Conservation (phyloP, 345 rosid species). For the Pistacia integerrima region DNA sequence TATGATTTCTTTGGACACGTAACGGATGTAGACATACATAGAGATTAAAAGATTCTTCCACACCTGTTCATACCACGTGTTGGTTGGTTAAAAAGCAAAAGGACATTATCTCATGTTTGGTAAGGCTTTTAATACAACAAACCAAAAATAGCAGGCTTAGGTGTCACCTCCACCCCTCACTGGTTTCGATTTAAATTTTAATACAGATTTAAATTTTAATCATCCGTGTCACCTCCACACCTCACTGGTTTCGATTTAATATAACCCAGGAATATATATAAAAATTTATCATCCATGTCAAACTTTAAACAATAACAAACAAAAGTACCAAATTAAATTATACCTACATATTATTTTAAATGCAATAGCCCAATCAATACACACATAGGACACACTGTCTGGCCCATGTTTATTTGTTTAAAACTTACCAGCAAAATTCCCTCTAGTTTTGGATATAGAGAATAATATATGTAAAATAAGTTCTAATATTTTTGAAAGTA, state of each 20-base stretch:
- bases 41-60: neutral
- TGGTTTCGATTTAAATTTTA: too few species aligned
- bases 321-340: too few species aligned
- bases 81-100: constrained; percentile 1
- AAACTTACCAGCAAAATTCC: neutral
- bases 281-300: too few species aligned
- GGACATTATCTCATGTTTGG: neutral
- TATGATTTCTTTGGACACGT: constrained; percentile 3
- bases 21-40: neutral
- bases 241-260: too few species aligned
- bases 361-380: too few species aligned
- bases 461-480: too few species aligned
- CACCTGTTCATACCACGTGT: constrained; percentile 9
- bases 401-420: neutral
- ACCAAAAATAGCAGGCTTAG: neutral
- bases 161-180: neutral
- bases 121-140: neutral
- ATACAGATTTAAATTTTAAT: too few species aligned
- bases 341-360: too few species aligned
- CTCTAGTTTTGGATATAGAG: too few species aligned
- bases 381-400: neutral
- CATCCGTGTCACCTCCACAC: neutral
- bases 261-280: too few species aligned
- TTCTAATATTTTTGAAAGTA: too few species aligned
- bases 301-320: too few species aligned